Evolutionary conservation across 345 rosid genomes (phyloP).

Genomic region (Eutrema heterophyllum): DNA sequence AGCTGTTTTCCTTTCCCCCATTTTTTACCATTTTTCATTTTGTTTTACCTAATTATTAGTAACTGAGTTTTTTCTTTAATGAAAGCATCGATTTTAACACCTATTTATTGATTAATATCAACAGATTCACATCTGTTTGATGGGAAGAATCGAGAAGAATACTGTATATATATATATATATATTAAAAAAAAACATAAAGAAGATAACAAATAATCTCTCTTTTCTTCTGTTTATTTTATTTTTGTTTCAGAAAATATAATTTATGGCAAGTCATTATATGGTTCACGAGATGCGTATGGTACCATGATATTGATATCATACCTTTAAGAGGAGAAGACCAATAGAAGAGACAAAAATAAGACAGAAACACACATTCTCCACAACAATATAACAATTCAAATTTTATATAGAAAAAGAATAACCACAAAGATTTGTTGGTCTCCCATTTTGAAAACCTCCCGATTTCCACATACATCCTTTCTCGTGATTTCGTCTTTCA

Average conservation of each 20-base stretch:
- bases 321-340: constrained; percentile 25
- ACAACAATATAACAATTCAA: neutral
- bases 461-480: constrained; percentile 2
- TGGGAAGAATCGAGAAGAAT: constrained; percentile 2
- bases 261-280: constrained; percentile 29
- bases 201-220: neutral
- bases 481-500: constrained; percentile 5
- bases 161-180: neutral
- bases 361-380: constrained; percentile 27
- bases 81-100: constrained; percentile 10
- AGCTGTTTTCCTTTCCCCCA: constrained; percentile 47
- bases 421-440: constrained; percentile 23
- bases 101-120: neutral
- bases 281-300: constrained; percentile 38
- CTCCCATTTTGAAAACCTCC: constrained; percentile 32
- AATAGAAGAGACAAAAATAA: constrained; percentile 34
- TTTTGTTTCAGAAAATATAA: neutral
- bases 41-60: neutral
- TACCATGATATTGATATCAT: constrained; percentile 27
- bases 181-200: constrained; percentile 13
- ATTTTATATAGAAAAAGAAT: neutral
- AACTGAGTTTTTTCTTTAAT: neutral
- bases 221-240: constrained; percentile 17
- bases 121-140: constrained; percentile 14
- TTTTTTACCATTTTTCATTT: neutral